phyloP scores from a whole-genome alignment of 495 filamentous ascomycete species.

The Aspergillus haitiensis region DNA sequence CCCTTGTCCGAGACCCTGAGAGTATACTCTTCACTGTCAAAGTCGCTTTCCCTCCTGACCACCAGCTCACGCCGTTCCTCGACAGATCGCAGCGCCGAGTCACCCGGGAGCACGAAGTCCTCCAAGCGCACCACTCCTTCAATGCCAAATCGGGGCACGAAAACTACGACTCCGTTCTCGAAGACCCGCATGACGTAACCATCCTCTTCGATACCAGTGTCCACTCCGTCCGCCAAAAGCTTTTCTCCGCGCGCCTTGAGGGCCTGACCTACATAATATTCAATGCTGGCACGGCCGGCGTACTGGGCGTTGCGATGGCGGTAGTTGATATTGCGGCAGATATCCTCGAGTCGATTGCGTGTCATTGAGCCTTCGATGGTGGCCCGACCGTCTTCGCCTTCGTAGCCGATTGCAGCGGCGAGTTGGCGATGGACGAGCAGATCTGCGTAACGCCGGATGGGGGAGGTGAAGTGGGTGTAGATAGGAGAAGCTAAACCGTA shows the following conservation, averaged over 20 bases:
- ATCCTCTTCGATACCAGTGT: constrained; percentile 67
- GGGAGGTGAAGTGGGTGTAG: constrained; percentile 98
- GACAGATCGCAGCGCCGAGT: constrained; percentile 39
- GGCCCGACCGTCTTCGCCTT: constrained; percentile 55
- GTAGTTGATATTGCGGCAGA: constrained; percentile 97
- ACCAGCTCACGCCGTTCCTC: constrained; percentile 43
- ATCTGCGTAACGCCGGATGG: constrained; percentile 95
- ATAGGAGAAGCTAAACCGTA: constrained; percentile 95
- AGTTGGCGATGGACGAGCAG: constrained; percentile 91
- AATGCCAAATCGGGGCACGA: constrained; percentile 93
- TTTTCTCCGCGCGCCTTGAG: constrained; percentile 75
- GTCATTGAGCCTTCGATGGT: constrained; percentile 75
- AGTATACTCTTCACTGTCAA: constrained; percentile 80
- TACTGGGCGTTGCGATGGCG: constrained; percentile 96
- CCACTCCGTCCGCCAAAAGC: constrained; percentile 37
- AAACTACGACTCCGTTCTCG: constrained; percentile 93
- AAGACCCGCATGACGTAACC: constrained; percentile 97
- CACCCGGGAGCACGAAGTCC: constrained; percentile 75
- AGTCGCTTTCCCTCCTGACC: constrained; percentile 60
- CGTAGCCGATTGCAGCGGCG: constrained; percentile 90
- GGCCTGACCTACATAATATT: constrained; percentile 96
- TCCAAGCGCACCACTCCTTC: constrained; percentile 83
- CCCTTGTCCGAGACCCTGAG: constrained; percentile 56
- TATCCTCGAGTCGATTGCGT: constrained; percentile 74
- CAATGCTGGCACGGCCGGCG: constrained; percentile 87